Evolutionary conservation across 495 filamentous ascomycete genomes (phyloP).

Genomic region (Hypoxylon subgilvum): DNA sequence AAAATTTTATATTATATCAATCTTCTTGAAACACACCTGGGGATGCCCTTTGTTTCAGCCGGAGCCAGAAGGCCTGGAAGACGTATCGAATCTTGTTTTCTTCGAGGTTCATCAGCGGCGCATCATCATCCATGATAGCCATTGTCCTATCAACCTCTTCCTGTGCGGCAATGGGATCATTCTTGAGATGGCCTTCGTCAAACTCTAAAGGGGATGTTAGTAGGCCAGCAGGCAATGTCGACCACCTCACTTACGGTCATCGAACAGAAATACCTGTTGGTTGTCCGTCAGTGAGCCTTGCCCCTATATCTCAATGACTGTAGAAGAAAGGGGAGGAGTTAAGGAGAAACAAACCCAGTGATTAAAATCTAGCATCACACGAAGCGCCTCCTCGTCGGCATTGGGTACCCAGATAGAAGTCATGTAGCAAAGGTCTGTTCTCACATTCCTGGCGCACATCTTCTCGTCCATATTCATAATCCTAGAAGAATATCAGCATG

Average conservation of each 20-base stretch:
- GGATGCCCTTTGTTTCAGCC: constrained; percentile 1
- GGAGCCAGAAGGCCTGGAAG: constrained; percentile 8
- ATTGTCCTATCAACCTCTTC: constrained; percentile 10
- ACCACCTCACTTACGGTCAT: constrained; percentile 8
- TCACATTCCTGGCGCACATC: not conserved
- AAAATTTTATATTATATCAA: not conserved
- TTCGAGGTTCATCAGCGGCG: not conserved
- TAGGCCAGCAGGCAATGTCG: not conserved
- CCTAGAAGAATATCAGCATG: not conserved
- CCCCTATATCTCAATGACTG: too few species aligned
- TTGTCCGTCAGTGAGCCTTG: not conserved
- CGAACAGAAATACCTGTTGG: constrained; percentile 2
- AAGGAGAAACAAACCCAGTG: constrained; percentile 13
- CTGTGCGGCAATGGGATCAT: constrained; percentile 7
- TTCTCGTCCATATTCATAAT: constrained; percentile 8
- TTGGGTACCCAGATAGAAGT: constrained; percentile 7
- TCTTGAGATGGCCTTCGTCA: constrained; percentile 11
- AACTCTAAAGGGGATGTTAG: constrained; percentile 1
- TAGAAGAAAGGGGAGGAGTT: not conserved
- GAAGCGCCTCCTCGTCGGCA: constrained; percentile 10
- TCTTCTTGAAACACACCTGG: constrained; percentile 12
- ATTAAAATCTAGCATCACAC: constrained; percentile 10
- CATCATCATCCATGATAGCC: constrained; percentile 9
- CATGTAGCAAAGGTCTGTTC: constrained; percentile 8
- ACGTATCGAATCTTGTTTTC: constrained; percentile 6